Evolutionary conservation across 2,329 filamentous ascomycete species (phyloP).

Genomic region (Talaromyces marneffei): DNA sequence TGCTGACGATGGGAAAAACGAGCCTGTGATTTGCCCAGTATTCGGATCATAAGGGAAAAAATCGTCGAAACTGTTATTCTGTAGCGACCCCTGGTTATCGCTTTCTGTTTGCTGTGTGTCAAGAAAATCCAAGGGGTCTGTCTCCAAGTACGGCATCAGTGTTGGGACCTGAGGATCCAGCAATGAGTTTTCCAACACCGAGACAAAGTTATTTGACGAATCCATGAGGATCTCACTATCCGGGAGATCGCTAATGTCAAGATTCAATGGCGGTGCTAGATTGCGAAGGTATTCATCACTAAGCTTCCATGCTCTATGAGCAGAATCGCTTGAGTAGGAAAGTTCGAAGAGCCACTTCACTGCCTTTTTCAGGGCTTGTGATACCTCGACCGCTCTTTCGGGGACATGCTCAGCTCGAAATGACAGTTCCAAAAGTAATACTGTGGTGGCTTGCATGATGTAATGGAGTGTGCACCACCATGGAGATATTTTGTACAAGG

Average conservation of each 20-base stretch:
- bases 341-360: slow-evolving; percentile 31
- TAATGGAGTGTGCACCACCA: slow-evolving; percentile 44
- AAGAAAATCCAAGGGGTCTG: slow-evolving; percentile 25
- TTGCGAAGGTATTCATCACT: slow-evolving; percentile 33
- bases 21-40: slow-evolving; percentile 34
- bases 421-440: slow-evolving; percentile 41
- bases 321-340: slow-evolving; percentile 26
- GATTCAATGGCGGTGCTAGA: slow-evolving; percentile 29
- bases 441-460: slow-evolving; percentile 40
- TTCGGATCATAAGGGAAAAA: slow-evolving; percentile 31
- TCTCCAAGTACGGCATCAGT: slow-evolving; percentile 20
- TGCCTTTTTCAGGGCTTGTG: slow-evolving; percentile 31
- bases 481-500: slow-evolving; percentile 34
- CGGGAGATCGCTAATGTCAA: slow-evolving; percentile 27
- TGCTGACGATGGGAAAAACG: slow-evolving; percentile 29
- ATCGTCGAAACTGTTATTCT: slow-evolving; percentile 24
- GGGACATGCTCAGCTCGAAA: slow-evolving; percentile 40
- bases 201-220: slow-evolving; percentile 15
- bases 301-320: slow-evolving; percentile 31
- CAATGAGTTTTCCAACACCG: slow-evolving; percentile 22
- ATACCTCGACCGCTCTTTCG: slow-evolving; percentile 33
- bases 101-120: slow-evolving; percentile 20
- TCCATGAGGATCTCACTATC: slow-evolving; percentile 19
- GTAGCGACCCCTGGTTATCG: slow-evolving; percentile 14
- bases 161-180: slow-evolving; percentile 21